These are phyloP conservation scores for Adiantum capillusveneris DNA, from an alignment of 75 land plant genomes.

Conservation along the genomic window DNA sequence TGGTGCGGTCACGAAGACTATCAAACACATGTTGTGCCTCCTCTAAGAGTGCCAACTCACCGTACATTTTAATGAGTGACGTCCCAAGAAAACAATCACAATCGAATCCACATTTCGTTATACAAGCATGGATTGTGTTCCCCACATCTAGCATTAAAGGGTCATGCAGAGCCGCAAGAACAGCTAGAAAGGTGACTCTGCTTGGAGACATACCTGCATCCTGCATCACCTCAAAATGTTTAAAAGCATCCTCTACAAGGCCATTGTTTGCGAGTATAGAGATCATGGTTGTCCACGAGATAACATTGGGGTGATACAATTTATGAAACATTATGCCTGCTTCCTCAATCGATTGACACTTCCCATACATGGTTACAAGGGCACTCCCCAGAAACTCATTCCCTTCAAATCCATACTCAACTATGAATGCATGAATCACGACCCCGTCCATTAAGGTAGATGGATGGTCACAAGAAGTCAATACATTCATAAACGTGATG, in stretches of 20 bases:
- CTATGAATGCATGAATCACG: slow-evolving; percentile 18
- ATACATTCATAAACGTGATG: slow-evolving; percentile 1
- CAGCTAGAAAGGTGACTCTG: slow-evolving; percentile 45
- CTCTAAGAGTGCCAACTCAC: slow-evolving; percentile 24
- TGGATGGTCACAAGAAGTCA: slow-evolving; percentile 4
- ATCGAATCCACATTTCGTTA: slow-evolving; percentile 23
- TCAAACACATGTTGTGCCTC: slow-evolving; percentile 50
- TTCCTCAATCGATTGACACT: slow-evolving; percentile 29
- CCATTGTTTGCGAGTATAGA: slow-evolving; percentile 33
- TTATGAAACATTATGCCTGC: slow-evolving; percentile 21
- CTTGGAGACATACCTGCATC: slow-evolving; percentile 26
- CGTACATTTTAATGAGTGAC: slow-evolving; percentile 44
- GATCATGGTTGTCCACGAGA: slow-evolving; percentile 62
- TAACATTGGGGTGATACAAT: slow-evolving; percentile 28
- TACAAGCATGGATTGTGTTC: slow-evolving; percentile 22
- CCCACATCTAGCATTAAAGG: slow-evolving; percentile 12
- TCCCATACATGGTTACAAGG: slow-evolving; percentile 41
- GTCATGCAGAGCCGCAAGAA: slow-evolving; percentile 35
- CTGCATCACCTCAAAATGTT: slow-evolving; percentile 49
- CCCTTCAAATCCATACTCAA: slow-evolving; percentile 31
- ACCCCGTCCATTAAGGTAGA: slow-evolving; percentile 13
- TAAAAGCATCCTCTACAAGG: slow-evolving; percentile 27
- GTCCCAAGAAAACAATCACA: slow-evolving; percentile 39
- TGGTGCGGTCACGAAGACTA: slow-evolving; percentile 32
- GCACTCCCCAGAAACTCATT: slow-evolving; percentile 32